Percentiles rank a stretch among this genome's conserved stretches.
Conservation (phyloP, 208 protist species). For the Leishmania mexicana region DNA sequence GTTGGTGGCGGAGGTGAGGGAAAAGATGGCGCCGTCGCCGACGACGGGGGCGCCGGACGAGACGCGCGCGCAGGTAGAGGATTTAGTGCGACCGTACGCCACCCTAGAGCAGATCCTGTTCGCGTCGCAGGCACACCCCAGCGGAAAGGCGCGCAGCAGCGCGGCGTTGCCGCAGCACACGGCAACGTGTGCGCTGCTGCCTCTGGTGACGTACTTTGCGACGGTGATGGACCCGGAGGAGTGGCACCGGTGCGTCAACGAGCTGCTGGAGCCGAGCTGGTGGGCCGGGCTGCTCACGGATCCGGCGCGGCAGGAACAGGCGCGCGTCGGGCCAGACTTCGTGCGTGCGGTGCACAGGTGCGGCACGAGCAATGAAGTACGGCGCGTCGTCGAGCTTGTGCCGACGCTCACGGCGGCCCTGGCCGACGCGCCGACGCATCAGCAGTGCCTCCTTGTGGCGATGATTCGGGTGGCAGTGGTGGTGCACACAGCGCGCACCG, state of each 20-base stretch:
- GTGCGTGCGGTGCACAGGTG: slow-evolving; percentile 33
- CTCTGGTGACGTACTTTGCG: slow-evolving; percentile 32
- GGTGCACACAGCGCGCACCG: background rate
- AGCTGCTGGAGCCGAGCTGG: slow-evolving; percentile 35
- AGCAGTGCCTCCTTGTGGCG: slow-evolving; percentile 71
- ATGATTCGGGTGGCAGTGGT: slow-evolving; percentile 41
- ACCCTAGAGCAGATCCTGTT: slow-evolving; percentile 20
- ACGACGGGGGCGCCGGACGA: background rate
- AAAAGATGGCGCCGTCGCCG: background rate
- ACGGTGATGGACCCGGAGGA: slow-evolving; percentile 29
- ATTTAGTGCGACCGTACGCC: slow-evolving; percentile 29
- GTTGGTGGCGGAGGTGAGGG: slow-evolving; percentile 10
- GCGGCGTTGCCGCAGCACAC: slow-evolving; percentile 4
- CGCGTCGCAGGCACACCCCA: slow-evolving; percentile 18
- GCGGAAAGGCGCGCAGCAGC: background rate
- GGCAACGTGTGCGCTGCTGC: slow-evolving; percentile 29
- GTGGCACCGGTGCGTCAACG: slow-evolving; percentile 35
- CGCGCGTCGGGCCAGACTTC: slow-evolving; percentile 52
- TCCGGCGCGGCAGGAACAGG: slow-evolving; percentile 25
- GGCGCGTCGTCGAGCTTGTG: slow-evolving; percentile 33
- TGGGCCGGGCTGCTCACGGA: slow-evolving; percentile 27
- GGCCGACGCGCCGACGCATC: slow-evolving; percentile 47
- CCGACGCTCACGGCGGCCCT: slow-evolving; percentile 24
- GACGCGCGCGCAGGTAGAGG: slow-evolving; percentile 14
- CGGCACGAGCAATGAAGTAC: slow-evolving; percentile 18